These are phyloP conservation scores for Aspergillus awamori DNA, from an alignment of 2,329 filamentous ascomycete genomes.

Conservation along the genomic window DNA sequence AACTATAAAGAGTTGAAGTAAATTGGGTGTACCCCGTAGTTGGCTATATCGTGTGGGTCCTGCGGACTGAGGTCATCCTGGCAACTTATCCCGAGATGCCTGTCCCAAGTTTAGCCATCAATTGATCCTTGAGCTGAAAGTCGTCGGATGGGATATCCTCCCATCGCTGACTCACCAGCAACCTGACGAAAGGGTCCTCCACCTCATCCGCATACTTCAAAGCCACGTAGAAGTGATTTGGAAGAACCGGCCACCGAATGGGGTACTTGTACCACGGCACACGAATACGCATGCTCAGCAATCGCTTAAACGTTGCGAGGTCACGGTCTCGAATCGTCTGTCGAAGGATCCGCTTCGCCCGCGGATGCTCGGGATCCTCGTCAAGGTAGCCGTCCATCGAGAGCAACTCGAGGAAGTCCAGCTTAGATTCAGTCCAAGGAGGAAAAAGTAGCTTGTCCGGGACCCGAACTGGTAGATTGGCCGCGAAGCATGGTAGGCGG, in stretches of 20 bases:
- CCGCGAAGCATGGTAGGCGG: conserved; percentile 36
- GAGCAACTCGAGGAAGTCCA: conserved; percentile 44
- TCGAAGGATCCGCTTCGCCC: conserved; percentile 36
- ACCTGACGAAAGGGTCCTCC: conserved; percentile 39
- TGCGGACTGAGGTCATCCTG: neutral
- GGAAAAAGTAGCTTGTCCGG: conserved; percentile 42
- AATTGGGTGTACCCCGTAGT: neutral
- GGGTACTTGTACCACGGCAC: conserved; percentile 36
- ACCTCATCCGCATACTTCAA: conserved; percentile 30
- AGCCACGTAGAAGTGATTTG: conserved; percentile 36
- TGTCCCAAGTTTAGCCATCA: conserved; percentile 26
- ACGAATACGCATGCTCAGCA: conserved; percentile 37
- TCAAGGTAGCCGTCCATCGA: conserved; percentile 43
- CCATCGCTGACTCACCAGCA: conserved; percentile 39
- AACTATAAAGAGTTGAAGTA: neutral
- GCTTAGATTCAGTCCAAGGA: conserved; percentile 44
- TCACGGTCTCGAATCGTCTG: conserved; percentile 41
- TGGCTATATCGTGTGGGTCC: neutral
- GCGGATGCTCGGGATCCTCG: conserved; percentile 31
- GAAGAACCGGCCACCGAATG: conserved; percentile 37
- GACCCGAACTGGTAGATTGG: conserved; percentile 34
- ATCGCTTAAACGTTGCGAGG: conserved; percentile 34
- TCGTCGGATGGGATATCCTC: conserved; percentile 31
- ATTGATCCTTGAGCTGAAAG: conserved; percentile 24
- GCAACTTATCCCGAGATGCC: neutral